Percentiles rank a stretch among this genome's conserved stretches.
Evolutionary conservation across 2,329 filamentous ascomycete species (phyloP).

Genomic region (Elsinoe batatas): DNA sequence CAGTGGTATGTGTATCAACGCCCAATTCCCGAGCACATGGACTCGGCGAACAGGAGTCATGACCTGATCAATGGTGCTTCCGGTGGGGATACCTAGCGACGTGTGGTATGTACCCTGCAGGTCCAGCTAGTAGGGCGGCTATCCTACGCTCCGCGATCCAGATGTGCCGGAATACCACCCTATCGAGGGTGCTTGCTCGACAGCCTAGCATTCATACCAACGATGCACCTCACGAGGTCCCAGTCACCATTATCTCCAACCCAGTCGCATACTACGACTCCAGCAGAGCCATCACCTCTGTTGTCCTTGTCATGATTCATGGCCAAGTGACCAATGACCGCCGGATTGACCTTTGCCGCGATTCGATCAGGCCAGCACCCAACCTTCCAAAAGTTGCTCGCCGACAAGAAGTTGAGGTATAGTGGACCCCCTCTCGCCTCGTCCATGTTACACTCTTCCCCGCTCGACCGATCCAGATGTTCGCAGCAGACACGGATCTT

Average conservation of each 20-base stretch:
- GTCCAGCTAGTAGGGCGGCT: no score
- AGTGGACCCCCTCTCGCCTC: constrained; percentile 47
- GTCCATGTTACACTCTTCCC: constrained; percentile 29
- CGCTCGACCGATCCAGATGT: constrained; percentile 62
- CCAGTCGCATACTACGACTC: constrained; percentile 88
- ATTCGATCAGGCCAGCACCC: constrained; percentile 91
- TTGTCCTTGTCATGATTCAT: constrained; percentile 26
- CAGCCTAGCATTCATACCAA: constrained; percentile 76
- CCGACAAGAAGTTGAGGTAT: constrained; percentile 83
- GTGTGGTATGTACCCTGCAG: no score
- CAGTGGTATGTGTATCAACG: no score
- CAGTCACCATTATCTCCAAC: constrained; percentile 80
- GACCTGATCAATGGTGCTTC: no score
- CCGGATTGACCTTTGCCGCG: constrained; percentile 77
- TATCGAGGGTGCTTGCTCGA: constrained; percentile 23
- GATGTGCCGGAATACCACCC: background rate
- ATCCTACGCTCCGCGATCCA: no score
- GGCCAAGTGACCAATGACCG: constrained; percentile 51
- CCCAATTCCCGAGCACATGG: no score
- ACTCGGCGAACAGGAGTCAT: no score
- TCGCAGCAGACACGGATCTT: constrained; percentile 67
- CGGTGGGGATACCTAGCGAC: no score
- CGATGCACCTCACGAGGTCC: constrained; percentile 77
- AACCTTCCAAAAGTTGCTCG: constrained; percentile 87
- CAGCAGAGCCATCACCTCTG: constrained; percentile 54